Evolutionary conservation across 805 yeast species (phyloP).

Genomic region (Schwanniomyces vanrijiae): DNA sequence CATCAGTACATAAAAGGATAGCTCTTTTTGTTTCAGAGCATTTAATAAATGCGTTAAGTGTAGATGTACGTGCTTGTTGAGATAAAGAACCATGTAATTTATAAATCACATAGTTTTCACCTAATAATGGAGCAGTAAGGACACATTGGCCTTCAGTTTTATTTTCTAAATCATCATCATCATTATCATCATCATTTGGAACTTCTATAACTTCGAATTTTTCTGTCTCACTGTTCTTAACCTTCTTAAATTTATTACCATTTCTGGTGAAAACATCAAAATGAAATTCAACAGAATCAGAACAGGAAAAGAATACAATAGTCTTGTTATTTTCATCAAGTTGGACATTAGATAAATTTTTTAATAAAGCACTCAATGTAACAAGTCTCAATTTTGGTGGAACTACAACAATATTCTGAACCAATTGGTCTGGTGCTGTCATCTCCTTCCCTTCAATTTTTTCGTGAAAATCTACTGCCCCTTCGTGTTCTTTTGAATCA

Average conservation of each 20-base stretch:
- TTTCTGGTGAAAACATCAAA: constrained; percentile 68
- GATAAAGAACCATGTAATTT: constrained; percentile 89
- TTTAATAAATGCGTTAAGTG: constrained; percentile 62
- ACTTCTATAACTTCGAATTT: constrained; percentile 17
- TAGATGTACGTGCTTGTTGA: constrained; percentile 79
- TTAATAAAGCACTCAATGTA: constrained; percentile 67
- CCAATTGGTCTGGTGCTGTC: constrained; percentile 86
- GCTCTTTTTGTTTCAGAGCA: constrained; percentile 45
- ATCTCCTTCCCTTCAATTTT: constrained; percentile 21
- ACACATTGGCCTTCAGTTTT: constrained; percentile 37
- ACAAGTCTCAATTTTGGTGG: constrained; percentile 93
- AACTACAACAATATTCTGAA: constrained; percentile 76
- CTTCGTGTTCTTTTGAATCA: constrained; percentile 20
- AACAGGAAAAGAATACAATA: constrained; percentile 87
- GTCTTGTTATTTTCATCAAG: constrained; percentile 39
- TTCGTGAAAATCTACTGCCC: constrained; percentile 24
- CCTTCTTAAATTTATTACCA: constrained; percentile 43
- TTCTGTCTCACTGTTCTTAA: constrained; percentile 25
- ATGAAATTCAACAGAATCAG: constrained; percentile 96
- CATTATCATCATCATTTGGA: constrained; percentile 17
- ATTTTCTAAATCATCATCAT: constrained; percentile 21
- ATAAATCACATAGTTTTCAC: constrained; percentile 44
- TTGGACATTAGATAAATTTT: constrained; percentile 31
- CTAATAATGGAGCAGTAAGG: constrained; percentile 53
- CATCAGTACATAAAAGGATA: constrained; percentile 91